These are phyloP conservation scores for Thalassiosira profunda DNA, from an alignment of 108 stramenopile species.

Conservation along the genomic window DNA sequence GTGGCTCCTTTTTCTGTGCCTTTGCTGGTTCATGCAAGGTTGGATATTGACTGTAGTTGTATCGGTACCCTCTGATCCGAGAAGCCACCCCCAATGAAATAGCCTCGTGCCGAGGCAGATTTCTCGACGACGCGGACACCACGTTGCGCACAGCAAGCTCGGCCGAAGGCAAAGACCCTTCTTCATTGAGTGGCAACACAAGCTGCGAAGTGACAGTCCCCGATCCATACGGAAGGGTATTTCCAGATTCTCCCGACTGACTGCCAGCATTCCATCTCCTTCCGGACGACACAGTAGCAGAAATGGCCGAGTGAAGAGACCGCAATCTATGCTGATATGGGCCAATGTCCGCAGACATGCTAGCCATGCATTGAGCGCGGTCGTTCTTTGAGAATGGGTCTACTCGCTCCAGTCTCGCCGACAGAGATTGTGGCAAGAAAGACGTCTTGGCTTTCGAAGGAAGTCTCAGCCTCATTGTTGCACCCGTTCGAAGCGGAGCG, in stretches of 20 bases:
- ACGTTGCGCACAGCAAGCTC: constrained; percentile 71
- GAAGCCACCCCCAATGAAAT: constrained; percentile 65
- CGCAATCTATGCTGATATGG: constrained; percentile 7
- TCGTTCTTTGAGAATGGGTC: constrained; percentile 1
- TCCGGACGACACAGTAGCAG: constrained; percentile 20
- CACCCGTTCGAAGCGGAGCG: constrained; percentile 18
- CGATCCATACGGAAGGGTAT: constrained; percentile 54
- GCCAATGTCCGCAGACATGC: constrained; percentile 27
- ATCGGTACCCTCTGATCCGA: constrained; percentile 68
- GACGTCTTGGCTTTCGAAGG: too few species aligned
- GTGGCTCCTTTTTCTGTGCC: background rate
- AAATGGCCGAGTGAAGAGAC: constrained; percentile 14
- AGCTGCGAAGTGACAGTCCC: constrained; percentile 71
- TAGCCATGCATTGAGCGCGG: constrained; percentile 16
- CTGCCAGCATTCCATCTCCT: constrained; percentile 3
- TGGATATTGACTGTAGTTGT: constrained; percentile 21
- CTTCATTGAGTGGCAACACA: constrained; percentile 50
- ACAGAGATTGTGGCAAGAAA: constrained; percentile 21
- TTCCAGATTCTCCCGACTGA: constrained; percentile 1
- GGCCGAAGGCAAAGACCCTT: constrained; percentile 9
- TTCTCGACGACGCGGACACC: constrained; percentile 55
- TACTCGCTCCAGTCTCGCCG: constrained; percentile 31
- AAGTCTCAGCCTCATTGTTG: constrained; percentile 11
- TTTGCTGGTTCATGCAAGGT: background rate
- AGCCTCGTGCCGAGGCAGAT: constrained; percentile 83